Evolutionary conservation across 2,329 filamentous ascomycete species (phyloP), one percentile per base, ranked within the genome.

Genomic region (Thielaviopsis ethacetica): DNA sequence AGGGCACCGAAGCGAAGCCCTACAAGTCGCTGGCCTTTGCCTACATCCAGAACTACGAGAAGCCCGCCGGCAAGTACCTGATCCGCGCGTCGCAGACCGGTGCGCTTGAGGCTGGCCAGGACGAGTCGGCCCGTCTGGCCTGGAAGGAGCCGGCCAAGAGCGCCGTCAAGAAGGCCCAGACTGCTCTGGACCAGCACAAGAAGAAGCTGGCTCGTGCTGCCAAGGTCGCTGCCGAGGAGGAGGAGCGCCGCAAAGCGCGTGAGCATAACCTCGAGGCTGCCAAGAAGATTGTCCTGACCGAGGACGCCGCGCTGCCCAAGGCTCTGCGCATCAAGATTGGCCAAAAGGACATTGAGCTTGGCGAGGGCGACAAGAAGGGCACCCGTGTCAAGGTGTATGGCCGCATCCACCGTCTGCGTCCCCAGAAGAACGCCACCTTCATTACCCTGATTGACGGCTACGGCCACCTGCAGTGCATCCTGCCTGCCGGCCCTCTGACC

Each of bases 111-210:
- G 77, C 78, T 64, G 78, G 78, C 68, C 83, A 82, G 62, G 86
- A 88, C 66, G 77, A 79, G 63, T 75, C 77, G 58, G 78, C 77
- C 58, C 79, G 81, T 63, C 71, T 84, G 63, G 79, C 82, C 65
- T 95, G 85, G 86, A 91, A 91, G 74, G 83, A 85, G 59, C 85
- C 83, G 21, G 84, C 86, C 62, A 94, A 93, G 75, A 86, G 85
- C 62, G 88, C 88, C 22, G 71, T 89, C 68, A 95, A 95, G 77
- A 94, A 94, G 73, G 86, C 85, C 3, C 81, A 82, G 74, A 84
- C 83, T 70, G 82, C 83, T 63, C 82, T 82, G 63, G 86, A 89
- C 64, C 77, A 79, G 63, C 82, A 88, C 71, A 86, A 88, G 79
- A 91, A 89, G 79, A 95, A 95, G 78, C 78, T 85, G 52, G 81